Base-by-base conservation (phyloP, 1,284 basidiomycete genomes). In the Ustilago sp. region DNA sequence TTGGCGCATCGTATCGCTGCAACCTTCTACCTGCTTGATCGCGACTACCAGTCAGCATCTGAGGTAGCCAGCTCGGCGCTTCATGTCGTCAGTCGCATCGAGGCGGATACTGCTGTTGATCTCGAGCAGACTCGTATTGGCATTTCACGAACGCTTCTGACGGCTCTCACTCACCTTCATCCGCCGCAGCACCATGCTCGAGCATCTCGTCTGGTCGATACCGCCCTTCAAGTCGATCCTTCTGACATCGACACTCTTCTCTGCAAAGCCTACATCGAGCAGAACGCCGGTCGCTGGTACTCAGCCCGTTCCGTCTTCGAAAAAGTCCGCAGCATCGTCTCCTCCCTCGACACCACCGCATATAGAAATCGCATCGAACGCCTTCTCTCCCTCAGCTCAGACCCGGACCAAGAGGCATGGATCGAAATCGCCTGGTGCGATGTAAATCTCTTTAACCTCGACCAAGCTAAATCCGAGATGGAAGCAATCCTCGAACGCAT, bases 391-490 rank as follows among this genome's bases (percentile, higher is more conserved):
- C 90, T 83, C 57, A 88, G 2, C 83, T 87, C 43, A 85, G 61
- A 74, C 8, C 68, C 89, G 7, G 89, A 89, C n/a, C 81, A 93
- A 7, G 91, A 92, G 47, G 93, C 94, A 0, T 88, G 88, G 71
- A 93, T 95, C 81, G 95, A 98, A 83, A 86, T 89, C 32, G 94
- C 92, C 0, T 98, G 96, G 95, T 95, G 94, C 86, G 87, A 89
- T 45, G 90, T 91, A 71, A 91, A 92, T 71, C 83, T 89, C 6
- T 89, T 89, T 0, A 86, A 89, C 19, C 77, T 89, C 3, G 88
- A 90, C 9, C 85, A 87, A 9, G 93, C 91, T 4, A 85, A 89
- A 23, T 85, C 87, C 15, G 88, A 88, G 4, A 88, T 98, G 39
- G 88, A 91, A 68, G 86, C 84, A 3, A 90, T 95, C 0, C 88